Percentiles rank a stretch among this genome's conserved stretches.
Conservation (phyloP, 2,329 filamentous ascomycete genomes). For the Fusarium sublunatum region DNA sequence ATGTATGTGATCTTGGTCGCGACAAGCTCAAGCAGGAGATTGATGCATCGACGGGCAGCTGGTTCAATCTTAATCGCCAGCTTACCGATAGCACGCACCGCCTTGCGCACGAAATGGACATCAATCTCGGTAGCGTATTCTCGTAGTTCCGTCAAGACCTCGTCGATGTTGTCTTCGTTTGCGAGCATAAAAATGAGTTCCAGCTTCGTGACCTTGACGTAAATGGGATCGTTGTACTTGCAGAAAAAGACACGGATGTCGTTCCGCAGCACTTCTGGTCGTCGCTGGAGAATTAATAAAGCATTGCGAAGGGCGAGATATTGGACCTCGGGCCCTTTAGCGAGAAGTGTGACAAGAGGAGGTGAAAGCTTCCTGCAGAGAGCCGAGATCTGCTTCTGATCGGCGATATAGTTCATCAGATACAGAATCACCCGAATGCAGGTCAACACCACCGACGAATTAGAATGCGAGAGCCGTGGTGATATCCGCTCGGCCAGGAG, state of each 20-base stretch:
- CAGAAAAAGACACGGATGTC: constrained; percentile 99
- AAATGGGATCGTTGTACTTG: constrained; percentile 99
- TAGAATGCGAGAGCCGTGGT: constrained; percentile 95
- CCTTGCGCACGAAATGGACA: constrained; percentile 98
- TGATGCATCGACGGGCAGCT: constrained; percentile 89
- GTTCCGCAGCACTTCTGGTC: constrained; percentile 92
- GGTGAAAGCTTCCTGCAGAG: constrained; percentile 94
- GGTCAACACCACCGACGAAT: constrained; percentile 94
- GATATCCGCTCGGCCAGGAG: constrained; percentile 93
- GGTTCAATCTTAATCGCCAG: constrained; percentile 99
- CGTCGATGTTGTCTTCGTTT: constrained; percentile 92
- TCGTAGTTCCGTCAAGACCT: constrained; percentile 91
- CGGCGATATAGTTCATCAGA: constrained; percentile 97
- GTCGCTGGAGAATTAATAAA: constrained; percentile 88
- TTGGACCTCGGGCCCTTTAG: constrained; percentile 98
- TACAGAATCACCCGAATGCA: constrained; percentile 97
- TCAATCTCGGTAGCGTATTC: constrained; percentile 99
- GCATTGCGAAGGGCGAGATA: constrained; percentile 95
- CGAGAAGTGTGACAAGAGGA: constrained; percentile 91
- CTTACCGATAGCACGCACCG: constrained; percentile 96
- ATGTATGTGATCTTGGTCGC: constrained; percentile 99
- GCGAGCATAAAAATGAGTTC: constrained; percentile 99
- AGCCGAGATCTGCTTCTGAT: constrained; percentile 86
- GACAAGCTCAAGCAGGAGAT: constrained; percentile 89
- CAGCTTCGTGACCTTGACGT: constrained; percentile 98